Evolutionary conservation across 306 rosid genomes (phyloP).

Genomic region (Cicer bijugum): DNA sequence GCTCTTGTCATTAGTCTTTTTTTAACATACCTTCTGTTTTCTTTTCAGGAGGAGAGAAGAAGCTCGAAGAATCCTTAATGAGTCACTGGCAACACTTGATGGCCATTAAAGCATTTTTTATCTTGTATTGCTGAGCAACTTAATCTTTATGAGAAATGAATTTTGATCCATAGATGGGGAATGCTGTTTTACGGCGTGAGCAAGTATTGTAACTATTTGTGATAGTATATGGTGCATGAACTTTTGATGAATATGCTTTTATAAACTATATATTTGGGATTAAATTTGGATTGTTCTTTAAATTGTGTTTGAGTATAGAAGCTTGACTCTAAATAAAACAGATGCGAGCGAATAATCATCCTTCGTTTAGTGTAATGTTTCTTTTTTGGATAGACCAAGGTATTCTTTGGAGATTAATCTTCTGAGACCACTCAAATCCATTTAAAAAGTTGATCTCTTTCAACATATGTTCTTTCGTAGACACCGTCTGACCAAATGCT

Average conservation of each 20-base stretch:
- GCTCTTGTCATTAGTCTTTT: conserved; percentile 3
- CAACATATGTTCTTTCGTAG: too few species aligned
- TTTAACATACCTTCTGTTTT: conserved; percentile 1
- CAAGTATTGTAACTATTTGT: conserved; percentile 13
- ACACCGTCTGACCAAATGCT: too few species aligned
- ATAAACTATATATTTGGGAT: too few species aligned
- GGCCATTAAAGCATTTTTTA: conserved; percentile 47
- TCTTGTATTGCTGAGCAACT: conserved; percentile 22
- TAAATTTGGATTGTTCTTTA: neutral
- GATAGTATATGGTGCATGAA: neutral
- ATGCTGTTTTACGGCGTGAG: conserved; percentile 17
- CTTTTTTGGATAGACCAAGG: too few species aligned
- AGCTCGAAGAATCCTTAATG: conserved; percentile 76
- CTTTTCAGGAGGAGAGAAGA: conserved; percentile 82
- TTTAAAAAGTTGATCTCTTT: too few species aligned
- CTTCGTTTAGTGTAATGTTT: too few species aligned
- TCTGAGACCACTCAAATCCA: too few species aligned
- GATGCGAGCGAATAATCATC: too few species aligned
- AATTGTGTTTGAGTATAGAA: neutral
- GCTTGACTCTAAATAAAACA: too few species aligned
- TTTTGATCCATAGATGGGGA: conserved; percentile 1
- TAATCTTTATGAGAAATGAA: conserved; percentile 4
- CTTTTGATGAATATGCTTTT: neutral
- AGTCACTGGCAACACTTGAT: conserved; percentile 71
- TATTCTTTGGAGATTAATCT: too few species aligned